Percentiles rank a stretch among this genome's conserved stretches.
These are phyloP conservation scores for Cyamopsis tetragonoloba DNA, from an alignment of 306 rosid genomes.

Conservation along the genomic window DNA sequence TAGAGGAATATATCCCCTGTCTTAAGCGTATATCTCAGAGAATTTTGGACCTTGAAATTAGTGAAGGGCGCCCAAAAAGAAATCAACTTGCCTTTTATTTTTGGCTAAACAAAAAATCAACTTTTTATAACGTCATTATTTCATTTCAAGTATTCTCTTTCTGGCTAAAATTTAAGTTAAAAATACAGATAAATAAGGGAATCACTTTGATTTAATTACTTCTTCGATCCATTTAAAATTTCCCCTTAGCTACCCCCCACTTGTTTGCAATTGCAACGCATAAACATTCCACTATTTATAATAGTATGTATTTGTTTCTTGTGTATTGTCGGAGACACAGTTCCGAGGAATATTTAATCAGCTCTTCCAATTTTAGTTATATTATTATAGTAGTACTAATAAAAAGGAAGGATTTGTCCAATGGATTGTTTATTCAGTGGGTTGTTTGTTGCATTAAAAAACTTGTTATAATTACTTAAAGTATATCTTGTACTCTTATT, in stretches of 20 bases:
- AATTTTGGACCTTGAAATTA: neutral
- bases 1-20: constrained; percentile 26
- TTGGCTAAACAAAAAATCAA: constrained; percentile 1
- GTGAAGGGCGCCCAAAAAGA: neutral
- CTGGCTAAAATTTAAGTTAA: neutral
- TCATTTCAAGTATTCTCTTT: constrained; percentile 25
- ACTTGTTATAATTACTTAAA: no score
- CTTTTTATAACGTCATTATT: constrained; percentile 22
- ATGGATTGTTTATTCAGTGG: no score
- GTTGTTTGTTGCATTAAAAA: no score
- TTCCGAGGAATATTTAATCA: constrained; percentile 27
- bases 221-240: constrained; percentile 37
- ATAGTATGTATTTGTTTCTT: no score
- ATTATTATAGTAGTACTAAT: no score
- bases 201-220: constrained; percentile 28
- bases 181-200: constrained; percentile 6
- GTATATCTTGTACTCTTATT: no score
- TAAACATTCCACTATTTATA: no score
- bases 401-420: no score
- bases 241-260: no score
- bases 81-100: constrained; percentile 21
- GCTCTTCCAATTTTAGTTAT: neutral
- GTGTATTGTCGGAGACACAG: constrained; percentile 9
- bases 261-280: no score
- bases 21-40: neutral